phyloP scores from a whole-genome alignment of 1,139 yeast genomes.

The Zygosaccharomyces pseudobailii region DNA sequence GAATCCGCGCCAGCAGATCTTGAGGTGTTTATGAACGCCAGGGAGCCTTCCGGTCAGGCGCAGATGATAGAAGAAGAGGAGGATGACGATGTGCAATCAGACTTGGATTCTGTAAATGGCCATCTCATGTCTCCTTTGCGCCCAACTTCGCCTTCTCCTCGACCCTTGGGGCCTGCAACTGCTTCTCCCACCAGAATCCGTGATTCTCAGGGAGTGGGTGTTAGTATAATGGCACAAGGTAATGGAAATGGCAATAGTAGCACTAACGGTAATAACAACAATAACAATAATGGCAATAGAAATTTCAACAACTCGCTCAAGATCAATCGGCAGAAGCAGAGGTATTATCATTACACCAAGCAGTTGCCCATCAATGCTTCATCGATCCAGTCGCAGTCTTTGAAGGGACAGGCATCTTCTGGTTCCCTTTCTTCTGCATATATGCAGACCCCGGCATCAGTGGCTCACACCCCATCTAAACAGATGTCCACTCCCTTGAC shows the following conservation, averaged over 20 bases:
- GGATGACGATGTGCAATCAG: constrained; percentile 14
- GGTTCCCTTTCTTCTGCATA: constrained; percentile 17
- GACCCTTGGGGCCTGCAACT: background rate
- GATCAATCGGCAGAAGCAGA: constrained; percentile 31
- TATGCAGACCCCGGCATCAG: constrained; percentile 24
- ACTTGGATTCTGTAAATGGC: constrained; percentile 6
- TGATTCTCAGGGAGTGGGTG: background rate
- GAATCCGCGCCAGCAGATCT: constrained; percentile 48
- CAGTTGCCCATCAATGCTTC: constrained; percentile 21
- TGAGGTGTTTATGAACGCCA: constrained; percentile 21
- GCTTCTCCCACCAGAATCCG: background rate
- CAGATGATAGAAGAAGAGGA: constrained; percentile 20
- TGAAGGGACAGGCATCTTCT: constrained; percentile 16
- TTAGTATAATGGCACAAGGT: background rate
- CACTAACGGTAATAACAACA: background rate
- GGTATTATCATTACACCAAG: constrained; percentile 30
- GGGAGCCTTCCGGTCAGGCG: constrained; percentile 4
- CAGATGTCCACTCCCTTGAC: constrained; percentile 17
- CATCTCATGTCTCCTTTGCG: constrained; percentile 27
- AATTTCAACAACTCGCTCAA: constrained; percentile 25
- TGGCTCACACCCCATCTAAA: constrained; percentile 18
- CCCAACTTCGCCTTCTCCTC: constrained; percentile 23
- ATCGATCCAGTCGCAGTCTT: constrained; percentile 11
- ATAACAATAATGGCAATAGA: constrained; percentile 3
- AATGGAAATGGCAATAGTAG: background rate